These are phyloP conservation scores for Paramecium caudatum DNA, from an alignment of 73 alveolate species.

Conservation along the genomic window DNA sequence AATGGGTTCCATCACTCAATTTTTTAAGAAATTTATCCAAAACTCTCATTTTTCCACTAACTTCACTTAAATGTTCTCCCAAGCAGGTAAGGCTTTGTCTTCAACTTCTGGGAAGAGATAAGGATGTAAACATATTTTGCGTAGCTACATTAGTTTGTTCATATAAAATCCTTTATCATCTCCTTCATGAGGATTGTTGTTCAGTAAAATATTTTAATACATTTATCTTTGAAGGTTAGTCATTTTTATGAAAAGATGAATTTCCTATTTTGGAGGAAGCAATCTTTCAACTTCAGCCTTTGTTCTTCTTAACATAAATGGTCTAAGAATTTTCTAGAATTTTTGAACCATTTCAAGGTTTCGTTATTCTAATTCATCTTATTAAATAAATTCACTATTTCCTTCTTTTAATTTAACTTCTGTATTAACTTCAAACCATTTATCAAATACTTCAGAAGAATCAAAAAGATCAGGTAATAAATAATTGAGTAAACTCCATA, in stretches of 20 bases:
- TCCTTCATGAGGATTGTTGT: conserved; percentile 78
- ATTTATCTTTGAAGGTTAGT: conserved; percentile 90
- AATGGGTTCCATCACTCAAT: conserved; percentile 81
- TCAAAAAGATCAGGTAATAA: conserved; percentile 97
- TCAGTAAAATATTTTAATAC: conserved; percentile 81
- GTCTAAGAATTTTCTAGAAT: conserved; percentile 95
- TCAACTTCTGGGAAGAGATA: conserved; percentile 94
- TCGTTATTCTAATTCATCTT: conserved; percentile 93
- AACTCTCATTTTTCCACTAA: conserved; percentile 91
- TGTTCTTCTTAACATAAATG: conserved; percentile 97
- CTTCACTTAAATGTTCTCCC: conserved; percentile 91
- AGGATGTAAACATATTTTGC: conserved; percentile 96
- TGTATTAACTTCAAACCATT: conserved; percentile 88
- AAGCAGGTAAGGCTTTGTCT: conserved; percentile 84
- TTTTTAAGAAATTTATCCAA: conserved; percentile 92
- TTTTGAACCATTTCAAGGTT: conserved; percentile 92
- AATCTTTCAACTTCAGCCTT: conserved; percentile 97
- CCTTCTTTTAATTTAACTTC: conserved; percentile 65
- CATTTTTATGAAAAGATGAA: conserved; percentile 91
- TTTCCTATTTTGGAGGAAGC: conserved; percentile 97
- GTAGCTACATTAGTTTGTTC: conserved; percentile 95
- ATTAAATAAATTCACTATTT: conserved; percentile 73
- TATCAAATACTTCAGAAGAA: conserved; percentile 91
- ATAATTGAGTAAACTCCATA: conserved; percentile 97
- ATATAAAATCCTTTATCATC: conserved; percentile 89